Evolutionary conservation across 805 yeast genomes (phyloP).

Genomic region (Cyberlindnera japonica): DNA sequence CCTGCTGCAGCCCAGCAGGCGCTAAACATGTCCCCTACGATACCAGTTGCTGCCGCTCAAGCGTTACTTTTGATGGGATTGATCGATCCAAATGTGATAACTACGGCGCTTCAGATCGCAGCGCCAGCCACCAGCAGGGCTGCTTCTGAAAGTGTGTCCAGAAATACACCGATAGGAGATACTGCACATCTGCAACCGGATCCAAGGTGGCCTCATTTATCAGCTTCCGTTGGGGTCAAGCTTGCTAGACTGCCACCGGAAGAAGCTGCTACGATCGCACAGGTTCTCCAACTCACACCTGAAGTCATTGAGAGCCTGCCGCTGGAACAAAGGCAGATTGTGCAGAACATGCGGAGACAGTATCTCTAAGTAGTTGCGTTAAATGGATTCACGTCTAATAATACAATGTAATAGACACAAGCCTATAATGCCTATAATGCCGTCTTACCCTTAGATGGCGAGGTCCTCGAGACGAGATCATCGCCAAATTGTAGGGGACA

Average conservation of each 20-base stretch:
- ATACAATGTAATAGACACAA: no score
- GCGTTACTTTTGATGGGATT: conserved; percentile 75
- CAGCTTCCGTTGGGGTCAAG: conserved; percentile 47
- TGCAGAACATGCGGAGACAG: conserved; percentile 12
- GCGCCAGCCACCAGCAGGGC: conserved; percentile 5
- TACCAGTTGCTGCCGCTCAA: conserved; percentile 69
- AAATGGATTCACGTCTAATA: no score
- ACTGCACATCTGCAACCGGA: conserved; percentile 11
- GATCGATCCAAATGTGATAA: conserved; percentile 64
- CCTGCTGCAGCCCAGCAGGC: conserved; percentile 49
- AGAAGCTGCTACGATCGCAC: conserved; percentile 53
- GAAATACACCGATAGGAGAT: not conserved
- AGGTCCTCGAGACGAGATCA: no score
- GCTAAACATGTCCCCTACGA: conserved; percentile 48
- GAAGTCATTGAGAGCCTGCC: conserved; percentile 18
- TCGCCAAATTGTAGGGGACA: no score
- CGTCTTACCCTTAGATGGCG: no score
- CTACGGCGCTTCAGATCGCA: conserved; percentile 40
- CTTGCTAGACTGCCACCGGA: conserved; percentile 48
- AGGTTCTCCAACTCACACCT: conserved; percentile 43
- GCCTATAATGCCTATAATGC: no score
- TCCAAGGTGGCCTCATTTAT: conserved; percentile 46
- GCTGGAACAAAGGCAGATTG: conserved; percentile 14
- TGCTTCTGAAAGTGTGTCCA: not conserved
- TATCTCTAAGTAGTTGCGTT: conserved; percentile 5